A percentile compares a stretch with the other conserved stretches of the same genome.
Conservation (phyloP, 2,329 filamentous ascomycete species). For the Microsporum canis region DNA sequence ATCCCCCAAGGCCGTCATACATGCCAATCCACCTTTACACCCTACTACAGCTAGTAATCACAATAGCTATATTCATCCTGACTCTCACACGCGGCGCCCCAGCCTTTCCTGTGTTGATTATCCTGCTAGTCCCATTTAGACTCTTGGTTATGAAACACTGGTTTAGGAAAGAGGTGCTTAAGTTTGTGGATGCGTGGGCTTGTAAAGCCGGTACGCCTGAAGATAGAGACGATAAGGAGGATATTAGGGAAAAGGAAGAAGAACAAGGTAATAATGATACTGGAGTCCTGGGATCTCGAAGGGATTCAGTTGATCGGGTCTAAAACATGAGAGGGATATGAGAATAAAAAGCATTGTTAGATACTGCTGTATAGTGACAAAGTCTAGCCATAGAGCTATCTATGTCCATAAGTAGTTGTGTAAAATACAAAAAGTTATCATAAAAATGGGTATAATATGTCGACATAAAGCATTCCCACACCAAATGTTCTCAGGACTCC, state of each 20-base stretch:
- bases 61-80: slow-evolving; percentile 50
- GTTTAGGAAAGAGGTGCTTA: slow-evolving; percentile 48
- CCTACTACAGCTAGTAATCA: slow-evolving; percentile 46
- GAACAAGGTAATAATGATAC: background rate
- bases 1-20: slow-evolving; percentile 31
- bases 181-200: slow-evolving; percentile 40
- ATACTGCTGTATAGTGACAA: background rate
- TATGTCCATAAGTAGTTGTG: background rate
- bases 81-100: slow-evolving; percentile 53
- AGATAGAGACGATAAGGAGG: slow-evolving; percentile 31
- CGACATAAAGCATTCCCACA: background rate
- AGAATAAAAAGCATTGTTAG: no score
- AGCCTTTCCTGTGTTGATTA: slow-evolving; percentile 53
- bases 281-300: background rate
- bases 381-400: background rate
- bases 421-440: background rate
- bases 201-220: slow-evolving; percentile 46
- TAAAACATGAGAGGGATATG: background rate
- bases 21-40: slow-evolving; percentile 49
- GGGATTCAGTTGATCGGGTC: background rate
- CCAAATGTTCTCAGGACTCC: background rate
- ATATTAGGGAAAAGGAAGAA: slow-evolving; percentile 6
- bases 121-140: slow-evolving; percentile 52
- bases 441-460: background rate
- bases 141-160: slow-evolving; percentile 49